Conservation (phyloP, 2,329 filamentous ascomycete genomes). For the Geoglossum cookeanum region DNA sequence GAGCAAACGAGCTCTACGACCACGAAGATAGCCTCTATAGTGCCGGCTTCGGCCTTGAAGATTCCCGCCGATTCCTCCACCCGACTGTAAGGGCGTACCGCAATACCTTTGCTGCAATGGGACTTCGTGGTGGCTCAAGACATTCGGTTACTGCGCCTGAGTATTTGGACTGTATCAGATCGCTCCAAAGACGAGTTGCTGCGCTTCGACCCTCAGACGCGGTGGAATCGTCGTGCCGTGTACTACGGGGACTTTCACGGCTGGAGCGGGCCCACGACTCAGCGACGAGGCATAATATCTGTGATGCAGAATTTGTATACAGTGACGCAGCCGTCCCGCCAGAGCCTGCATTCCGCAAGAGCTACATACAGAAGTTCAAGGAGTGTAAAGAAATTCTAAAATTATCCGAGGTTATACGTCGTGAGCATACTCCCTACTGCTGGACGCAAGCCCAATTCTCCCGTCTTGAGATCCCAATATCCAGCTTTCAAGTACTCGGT, state of each 20-base stretch:
- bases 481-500: neutral
- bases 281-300: neutral
- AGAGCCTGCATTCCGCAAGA: neutral
- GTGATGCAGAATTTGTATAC: neutral
- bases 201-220: neutral
- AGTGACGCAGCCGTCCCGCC: neutral
- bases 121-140: neutral
- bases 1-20: conserved; percentile 11
- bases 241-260: neutral
- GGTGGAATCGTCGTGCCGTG: too few relatives aligned
- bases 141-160: neutral
- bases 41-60: conserved; percentile 13
- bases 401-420: conserved; percentile 7
- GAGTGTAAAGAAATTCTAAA: conserved; percentile 11
- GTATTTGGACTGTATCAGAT: neutral
- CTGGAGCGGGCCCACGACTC: neutral
- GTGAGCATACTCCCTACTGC: conserved; percentile 3
- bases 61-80: conserved; percentile 1
- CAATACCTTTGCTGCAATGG: neutral
- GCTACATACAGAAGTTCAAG: neutral
- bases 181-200: neutral
- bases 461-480: neutral
- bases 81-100: neutral
- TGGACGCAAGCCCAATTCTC: neutral
- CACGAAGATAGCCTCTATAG: conserved; percentile 12